Conservation (phyloP, 768 basidiomycete genomes). For the Auricularia sp. region DNA sequence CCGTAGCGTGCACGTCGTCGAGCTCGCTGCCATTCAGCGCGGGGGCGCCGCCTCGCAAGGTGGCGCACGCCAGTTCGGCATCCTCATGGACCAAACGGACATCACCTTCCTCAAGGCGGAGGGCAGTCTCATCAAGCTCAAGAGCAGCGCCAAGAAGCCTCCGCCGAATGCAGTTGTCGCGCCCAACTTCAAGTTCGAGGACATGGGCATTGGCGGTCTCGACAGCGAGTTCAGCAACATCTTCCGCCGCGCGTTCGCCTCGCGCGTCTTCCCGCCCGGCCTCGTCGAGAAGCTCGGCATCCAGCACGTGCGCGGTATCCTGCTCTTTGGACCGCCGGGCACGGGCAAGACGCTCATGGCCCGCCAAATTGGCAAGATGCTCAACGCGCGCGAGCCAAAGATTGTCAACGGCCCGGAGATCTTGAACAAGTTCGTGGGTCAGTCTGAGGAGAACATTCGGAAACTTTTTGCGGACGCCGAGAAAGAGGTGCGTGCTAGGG, state of each 20-base stretch:
- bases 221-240: slow-evolving; percentile 93
- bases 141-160: slow-evolving; percentile 85
- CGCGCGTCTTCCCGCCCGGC: slow-evolving; percentile 94
- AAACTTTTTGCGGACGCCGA: slow-evolving; percentile 98
- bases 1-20: slow-evolving; percentile 47
- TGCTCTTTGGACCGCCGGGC: slow-evolving; percentile 92
- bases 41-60: slow-evolving; percentile 22
- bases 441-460: slow-evolving; percentile 93
- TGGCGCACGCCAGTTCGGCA: slow-evolving; percentile 36
- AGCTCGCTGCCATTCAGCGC: slow-evolving; percentile 52
- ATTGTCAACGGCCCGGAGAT: slow-evolving; percentile 98
- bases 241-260: slow-evolving; percentile 96
- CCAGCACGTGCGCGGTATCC: slow-evolving; percentile 94
- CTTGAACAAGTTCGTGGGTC: slow-evolving; percentile 93
- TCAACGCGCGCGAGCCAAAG: slow-evolving; percentile 96
- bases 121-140: slow-evolving; percentile 75
- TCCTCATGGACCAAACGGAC: slow-evolving; percentile 88
- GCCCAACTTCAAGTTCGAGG: slow-evolving; percentile 98
- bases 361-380: slow-evolving; percentile 97
- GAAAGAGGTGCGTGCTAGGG: slow-evolving; percentile 58
- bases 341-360: slow-evolving; percentile 98
- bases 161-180: slow-evolving; percentile 91
- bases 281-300: slow-evolving; percentile 97
- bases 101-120: slow-evolving; percentile 80
- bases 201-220: slow-evolving; percentile 98